Evolutionary conservation across 2,329 filamentous ascomycete genomes (phyloP).

Genomic region (Claviceps sp.): DNA sequence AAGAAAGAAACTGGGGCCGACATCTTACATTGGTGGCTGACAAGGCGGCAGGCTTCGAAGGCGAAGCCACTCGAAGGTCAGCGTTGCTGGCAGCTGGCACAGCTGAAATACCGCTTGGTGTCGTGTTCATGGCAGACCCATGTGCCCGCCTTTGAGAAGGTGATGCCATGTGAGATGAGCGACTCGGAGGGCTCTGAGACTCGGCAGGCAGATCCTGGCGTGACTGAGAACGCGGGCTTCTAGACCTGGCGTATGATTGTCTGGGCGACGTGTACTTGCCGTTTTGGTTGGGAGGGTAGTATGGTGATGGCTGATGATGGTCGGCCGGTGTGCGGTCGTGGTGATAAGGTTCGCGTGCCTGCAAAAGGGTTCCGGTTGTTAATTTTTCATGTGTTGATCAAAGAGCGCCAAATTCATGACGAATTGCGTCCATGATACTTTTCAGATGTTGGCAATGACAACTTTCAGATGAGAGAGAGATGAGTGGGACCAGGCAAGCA

Average conservation of each 20-base stretch:
- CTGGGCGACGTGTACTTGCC: constrained; percentile 35
- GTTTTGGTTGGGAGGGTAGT: constrained; percentile 34
- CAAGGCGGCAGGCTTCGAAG: constrained; percentile 22
- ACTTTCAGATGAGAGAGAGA: neutral
- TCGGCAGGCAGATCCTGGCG: constrained; percentile 30
- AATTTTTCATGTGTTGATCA: constrained; percentile 1
- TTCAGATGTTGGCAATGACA: neutral
- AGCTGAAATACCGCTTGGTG: constrained; percentile 26
- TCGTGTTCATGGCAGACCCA: constrained; percentile 22
- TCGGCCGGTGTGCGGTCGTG: constrained; percentile 30
- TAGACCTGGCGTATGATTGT: constrained; percentile 29
- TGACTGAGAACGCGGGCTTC: constrained; percentile 37
- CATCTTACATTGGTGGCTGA: constrained; percentile 22
- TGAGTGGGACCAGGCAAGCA: neutral
- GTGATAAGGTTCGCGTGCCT: constrained; percentile 38
- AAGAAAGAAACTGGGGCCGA: constrained; percentile 12
- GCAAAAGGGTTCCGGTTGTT: constrained; percentile 2
- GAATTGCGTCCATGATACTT: neutral
- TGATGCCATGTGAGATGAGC: constrained; percentile 31
- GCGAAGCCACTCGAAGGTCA: constrained; percentile 27
- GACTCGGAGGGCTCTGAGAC: constrained; percentile 28
- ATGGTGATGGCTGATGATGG: constrained; percentile 23
- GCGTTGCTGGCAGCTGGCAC: constrained; percentile 24
- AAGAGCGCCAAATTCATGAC: neutral
- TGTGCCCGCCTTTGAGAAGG: constrained; percentile 33